These are phyloP conservation scores for Pleodorina starrii DNA, from an alignment of 139 green algal species.

Conservation along the genomic window DNA sequence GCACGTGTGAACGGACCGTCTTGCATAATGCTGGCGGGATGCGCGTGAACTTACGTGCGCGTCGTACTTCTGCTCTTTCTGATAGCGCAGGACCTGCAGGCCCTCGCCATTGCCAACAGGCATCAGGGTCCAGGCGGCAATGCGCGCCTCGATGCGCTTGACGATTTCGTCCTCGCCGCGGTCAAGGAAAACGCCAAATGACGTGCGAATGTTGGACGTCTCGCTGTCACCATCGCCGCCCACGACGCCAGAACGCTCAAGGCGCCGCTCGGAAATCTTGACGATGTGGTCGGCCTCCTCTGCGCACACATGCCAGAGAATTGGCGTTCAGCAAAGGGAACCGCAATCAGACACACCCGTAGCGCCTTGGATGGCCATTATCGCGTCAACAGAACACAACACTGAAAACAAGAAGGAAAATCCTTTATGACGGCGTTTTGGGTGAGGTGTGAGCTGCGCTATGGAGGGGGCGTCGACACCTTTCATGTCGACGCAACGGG, in stretches of 20 bases:
- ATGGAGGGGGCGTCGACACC: too few species aligned
- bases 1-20: too few species aligned
- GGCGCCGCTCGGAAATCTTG: conserved; percentile 6
- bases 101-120: conserved; percentile 72
- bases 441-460: too few species aligned
- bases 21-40: too few species aligned
- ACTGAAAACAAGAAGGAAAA: too few species aligned
- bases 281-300: conserved; percentile 68
- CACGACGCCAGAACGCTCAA: conserved; percentile 61
- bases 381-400: too few species aligned
- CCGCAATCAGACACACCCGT: too few species aligned
- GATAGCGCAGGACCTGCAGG: conserved; percentile 84
- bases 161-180: conserved; percentile 50
- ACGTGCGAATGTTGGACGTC: conserved; percentile 66
- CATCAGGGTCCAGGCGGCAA: conserved; percentile 69
- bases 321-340: too few species aligned
- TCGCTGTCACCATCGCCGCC: conserved; percentile 43
- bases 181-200: conserved; percentile 57
- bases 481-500: too few species aligned
- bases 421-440: too few species aligned
- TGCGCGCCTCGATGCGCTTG: conserved; percentile 65
- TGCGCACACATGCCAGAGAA: too few species aligned
- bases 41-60: conserved; percentile 37
- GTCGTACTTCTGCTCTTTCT: conserved; percentile 71
- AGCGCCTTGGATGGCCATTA: too few species aligned